These are phyloP conservation scores for Mycena filopes DNA, from an alignment of 768 basidiomycete genomes.

Conservation along the genomic window DNA sequence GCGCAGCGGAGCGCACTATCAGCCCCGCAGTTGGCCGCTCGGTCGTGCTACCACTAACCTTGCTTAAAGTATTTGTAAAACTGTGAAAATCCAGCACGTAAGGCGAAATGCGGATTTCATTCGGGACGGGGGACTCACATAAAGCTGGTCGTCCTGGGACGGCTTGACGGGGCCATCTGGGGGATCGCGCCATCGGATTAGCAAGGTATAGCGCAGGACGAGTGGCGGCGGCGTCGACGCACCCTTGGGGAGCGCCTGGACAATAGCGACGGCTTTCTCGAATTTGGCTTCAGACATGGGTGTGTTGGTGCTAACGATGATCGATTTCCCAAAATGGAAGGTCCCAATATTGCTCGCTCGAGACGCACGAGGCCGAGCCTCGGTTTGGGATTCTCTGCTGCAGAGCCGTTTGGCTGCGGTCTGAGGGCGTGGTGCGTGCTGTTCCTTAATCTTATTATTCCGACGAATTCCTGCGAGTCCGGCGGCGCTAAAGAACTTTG, in stretches of 20 bases:
- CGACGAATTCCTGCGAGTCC: no score
- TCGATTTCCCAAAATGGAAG: background rate
- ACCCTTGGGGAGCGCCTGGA: conserved; percentile 70
- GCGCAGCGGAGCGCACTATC: conserved; percentile 1
- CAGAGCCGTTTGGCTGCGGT: background rate
- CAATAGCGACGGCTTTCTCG: conserved; percentile 77
- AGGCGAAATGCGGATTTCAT: conserved; percentile 21
- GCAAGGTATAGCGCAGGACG: no score
- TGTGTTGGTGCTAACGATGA: conserved; percentile 16
- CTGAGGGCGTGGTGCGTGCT: no score
- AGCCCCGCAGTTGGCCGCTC: conserved; percentile 17
- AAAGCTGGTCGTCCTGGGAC: conserved; percentile 76
- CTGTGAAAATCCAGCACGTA: conserved; percentile 52
- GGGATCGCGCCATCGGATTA: background rate
- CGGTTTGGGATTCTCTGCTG: background rate
- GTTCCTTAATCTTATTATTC: no score
- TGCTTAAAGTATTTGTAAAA: conserved; percentile 97
- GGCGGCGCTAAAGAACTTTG: no score
- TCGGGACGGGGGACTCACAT: conserved; percentile 59
- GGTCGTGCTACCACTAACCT: conserved; percentile 57
- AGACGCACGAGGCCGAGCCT: background rate
- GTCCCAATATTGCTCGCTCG: background rate
- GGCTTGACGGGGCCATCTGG: conserved; percentile 84
- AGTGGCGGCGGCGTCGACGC: background rate
- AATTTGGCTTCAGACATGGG: conserved; percentile 78